Conservation (phyloP, 2,329 filamentous ascomycete genomes). For the Emergomyces orientalis region DNA sequence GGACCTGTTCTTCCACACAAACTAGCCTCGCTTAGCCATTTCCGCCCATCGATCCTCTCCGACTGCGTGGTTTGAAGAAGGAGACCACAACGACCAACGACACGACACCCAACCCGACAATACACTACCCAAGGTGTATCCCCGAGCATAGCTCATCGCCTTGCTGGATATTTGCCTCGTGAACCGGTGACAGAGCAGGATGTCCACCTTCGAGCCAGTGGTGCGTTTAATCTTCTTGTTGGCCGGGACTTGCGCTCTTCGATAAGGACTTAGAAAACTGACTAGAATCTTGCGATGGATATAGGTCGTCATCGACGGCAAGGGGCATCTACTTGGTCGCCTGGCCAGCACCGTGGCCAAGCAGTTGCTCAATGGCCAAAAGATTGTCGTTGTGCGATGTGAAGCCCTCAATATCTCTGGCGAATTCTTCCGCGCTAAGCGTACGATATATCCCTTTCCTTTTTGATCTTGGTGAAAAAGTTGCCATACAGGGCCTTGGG, state of each 20-base stretch:
- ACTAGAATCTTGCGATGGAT: conserved; percentile 34
- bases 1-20: conserved; percentile 32
- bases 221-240: conserved; percentile 40
- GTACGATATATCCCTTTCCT: conserved; percentile 49
- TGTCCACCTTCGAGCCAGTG: conserved; percentile 59
- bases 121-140: conserved; percentile 35
- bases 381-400: conserved; percentile 98
- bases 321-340: conserved; percentile 99
- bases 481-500: conserved; percentile 13
- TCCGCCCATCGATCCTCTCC: conserved; percentile 14
- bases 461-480: conserved; percentile 11
- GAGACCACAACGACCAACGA: conserved; percentile 24
- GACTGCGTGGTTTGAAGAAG: conserved; percentile 34
- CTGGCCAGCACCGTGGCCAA: conserved; percentile 97
- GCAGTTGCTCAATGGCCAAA: conserved; percentile 97
- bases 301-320: conserved; percentile 98
- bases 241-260: conserved; percentile 9
- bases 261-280: conserved; percentile 11
- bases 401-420: conserved; percentile 99
- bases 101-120: conserved; percentile 40
- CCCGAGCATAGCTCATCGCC: conserved; percentile 34
- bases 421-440: conserved; percentile 99
- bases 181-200: conserved; percentile 43
- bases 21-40: conserved; percentile 34
- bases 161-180: conserved; percentile 35